Conservation (phyloP, 345 rosid species). For the Gossypium anomalum region DNA sequence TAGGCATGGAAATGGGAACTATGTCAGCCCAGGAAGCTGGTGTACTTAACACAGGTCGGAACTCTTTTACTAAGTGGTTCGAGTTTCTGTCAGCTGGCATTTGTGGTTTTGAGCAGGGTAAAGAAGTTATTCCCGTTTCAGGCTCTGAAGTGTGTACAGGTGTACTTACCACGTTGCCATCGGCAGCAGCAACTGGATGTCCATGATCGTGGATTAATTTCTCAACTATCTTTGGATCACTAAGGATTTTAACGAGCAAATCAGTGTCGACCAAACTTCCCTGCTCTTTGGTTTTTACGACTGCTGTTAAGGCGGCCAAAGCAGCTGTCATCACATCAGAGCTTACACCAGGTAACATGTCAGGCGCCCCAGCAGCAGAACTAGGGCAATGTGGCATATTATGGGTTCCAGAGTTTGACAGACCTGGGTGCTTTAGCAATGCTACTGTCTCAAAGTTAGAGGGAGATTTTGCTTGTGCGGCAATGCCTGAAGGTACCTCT, state of each 20-base stretch:
- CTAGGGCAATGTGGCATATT: not conserved
- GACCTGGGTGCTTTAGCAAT: constrained; percentile 12
- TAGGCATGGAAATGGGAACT: constrained; percentile 14
- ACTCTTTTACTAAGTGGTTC: not conserved
- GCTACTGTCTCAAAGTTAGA: constrained; percentile 5
- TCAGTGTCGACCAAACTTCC: constrained; percentile 45
- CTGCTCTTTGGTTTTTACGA: constrained; percentile 34
- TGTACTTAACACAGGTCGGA: constrained; percentile 13
- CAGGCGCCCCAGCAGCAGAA: not conserved
- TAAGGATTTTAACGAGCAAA: constrained; percentile 51
- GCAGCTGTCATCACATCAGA: constrained; percentile 35
- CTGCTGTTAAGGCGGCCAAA: constrained; percentile 33
- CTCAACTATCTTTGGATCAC: constrained; percentile 44
- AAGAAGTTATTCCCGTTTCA: constrained; percentile 3
- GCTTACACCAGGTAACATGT: constrained; percentile 18
- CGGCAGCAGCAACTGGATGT: constrained; percentile 10
- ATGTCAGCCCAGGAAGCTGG: constrained; percentile 12
- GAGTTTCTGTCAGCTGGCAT: constrained; percentile 9
- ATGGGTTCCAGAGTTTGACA: constrained; percentile 11
- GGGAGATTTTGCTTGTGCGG: constrained; percentile 10
- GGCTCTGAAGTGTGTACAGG: constrained; percentile 12
- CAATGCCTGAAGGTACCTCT: constrained; percentile 17
- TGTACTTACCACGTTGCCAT: not conserved
- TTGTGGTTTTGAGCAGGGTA: not conserved
- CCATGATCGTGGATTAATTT: constrained; percentile 27